A percentile compares a stretch with the other conserved stretches of the same genome.
Conservation (phyloP, 129 eudicot genomes). For the Ambrosia trifida region DNA sequence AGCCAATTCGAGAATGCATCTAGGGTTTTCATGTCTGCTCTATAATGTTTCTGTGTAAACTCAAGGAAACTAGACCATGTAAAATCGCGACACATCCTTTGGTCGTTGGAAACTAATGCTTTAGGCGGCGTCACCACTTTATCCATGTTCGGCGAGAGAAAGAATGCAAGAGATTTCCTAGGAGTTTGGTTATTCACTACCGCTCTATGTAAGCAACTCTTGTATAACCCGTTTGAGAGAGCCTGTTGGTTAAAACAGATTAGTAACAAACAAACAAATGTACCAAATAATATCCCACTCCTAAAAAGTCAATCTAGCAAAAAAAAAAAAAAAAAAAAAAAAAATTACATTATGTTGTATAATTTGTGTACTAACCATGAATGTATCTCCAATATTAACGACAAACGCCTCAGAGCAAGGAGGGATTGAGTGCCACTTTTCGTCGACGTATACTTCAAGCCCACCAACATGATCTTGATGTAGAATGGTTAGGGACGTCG, state of each 20-base stretch:
- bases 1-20: slow-evolving; percentile 81
- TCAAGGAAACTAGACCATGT: slow-evolving; percentile 76
- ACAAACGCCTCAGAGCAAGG: slow-evolving; percentile 79
- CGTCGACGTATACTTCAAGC: slow-evolving; percentile 70
- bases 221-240: slow-evolving; percentile 87
- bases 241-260: slow-evolving; percentile 49
- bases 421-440: slow-evolving; percentile 71
- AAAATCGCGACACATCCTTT: slow-evolving; percentile 75
- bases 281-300: too few species aligned
- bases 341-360: not conserved
- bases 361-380: slow-evolving; percentile 55
- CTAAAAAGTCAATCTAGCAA: not conserved
- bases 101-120: slow-evolving; percentile 39
- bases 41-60: slow-evolving; percentile 83
- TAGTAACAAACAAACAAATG: too few species aligned
- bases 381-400: slow-evolving; percentile 89
- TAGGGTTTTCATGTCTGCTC: slow-evolving; percentile 80
- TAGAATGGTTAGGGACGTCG: slow-evolving; percentile 82
- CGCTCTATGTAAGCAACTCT: slow-evolving; percentile 94
- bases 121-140: slow-evolving; percentile 66
- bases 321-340: not conserved
- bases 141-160: slow-evolving; percentile 71
- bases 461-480: slow-evolving; percentile 96
- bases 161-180: slow-evolving; percentile 81
- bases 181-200: slow-evolving; percentile 63